phyloP scores from a whole-genome alignment of 2,329 filamentous ascomycete species.

The Colletotrichum lini region DNA sequence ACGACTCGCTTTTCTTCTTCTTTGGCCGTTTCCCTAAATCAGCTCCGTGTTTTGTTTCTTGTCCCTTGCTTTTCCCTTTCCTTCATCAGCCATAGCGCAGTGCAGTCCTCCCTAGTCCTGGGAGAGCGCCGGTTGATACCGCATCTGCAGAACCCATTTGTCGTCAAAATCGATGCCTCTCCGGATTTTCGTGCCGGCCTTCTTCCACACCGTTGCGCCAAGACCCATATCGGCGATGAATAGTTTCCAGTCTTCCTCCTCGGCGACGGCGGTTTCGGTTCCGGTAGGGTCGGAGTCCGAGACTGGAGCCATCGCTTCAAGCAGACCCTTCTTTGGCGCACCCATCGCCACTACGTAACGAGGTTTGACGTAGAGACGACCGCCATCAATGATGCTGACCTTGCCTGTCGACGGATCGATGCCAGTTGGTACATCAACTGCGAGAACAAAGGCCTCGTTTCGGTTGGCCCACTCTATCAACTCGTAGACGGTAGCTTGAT shows the following conservation, averaged over 20 bases:
- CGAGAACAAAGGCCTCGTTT: constrained; percentile 84
- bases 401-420: constrained; percentile 84
- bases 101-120: constrained; percentile 13
- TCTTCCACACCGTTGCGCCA: constrained; percentile 85
- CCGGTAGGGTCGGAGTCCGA: constrained; percentile 54
- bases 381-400: constrained; percentile 78
- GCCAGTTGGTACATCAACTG: constrained; percentile 92
- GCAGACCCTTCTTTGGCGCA: constrained; percentile 86
- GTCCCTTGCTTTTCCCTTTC: background rate
- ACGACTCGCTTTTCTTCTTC: constrained; percentile 28
- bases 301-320: constrained; percentile 80
- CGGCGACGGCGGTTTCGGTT: constrained; percentile 48
- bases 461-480: constrained; percentile 96
- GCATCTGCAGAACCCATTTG: constrained; percentile 85
- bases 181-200: constrained; percentile 84
- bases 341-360: constrained; percentile 89
- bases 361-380: constrained; percentile 83
- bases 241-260: constrained; percentile 80
- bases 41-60: constrained; percentile 12
- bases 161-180: constrained; percentile 91
- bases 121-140: constrained; percentile 54
- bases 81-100: background rate
- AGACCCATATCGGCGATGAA: constrained; percentile 91
- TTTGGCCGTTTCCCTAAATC: constrained; percentile 10
- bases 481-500: constrained; percentile 88